These are phyloP conservation scores for Puya raimondii DNA, from an alignment of 176 grass and related monocot genomes.

Conservation along the genomic window DNA sequence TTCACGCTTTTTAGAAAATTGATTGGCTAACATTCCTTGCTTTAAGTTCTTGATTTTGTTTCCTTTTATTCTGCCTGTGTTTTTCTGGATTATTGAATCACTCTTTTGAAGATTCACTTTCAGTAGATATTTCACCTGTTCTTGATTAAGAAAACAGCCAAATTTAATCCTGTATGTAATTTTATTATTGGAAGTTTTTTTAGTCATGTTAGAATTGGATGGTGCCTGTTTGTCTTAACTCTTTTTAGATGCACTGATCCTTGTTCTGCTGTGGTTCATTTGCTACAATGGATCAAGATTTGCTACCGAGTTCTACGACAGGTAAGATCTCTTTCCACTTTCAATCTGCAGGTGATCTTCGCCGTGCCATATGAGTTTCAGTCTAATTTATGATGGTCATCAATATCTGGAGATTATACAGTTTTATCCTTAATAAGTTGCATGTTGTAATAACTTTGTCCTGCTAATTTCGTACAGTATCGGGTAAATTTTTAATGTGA, in stretches of 20 bases:
- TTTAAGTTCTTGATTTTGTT: too few relatives aligned
- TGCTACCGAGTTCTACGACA: slow-evolving; percentile 40
- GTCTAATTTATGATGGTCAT: background rate
- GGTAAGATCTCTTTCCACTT: slow-evolving; percentile 24
- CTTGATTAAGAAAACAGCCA: too few relatives aligned
- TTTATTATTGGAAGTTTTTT: background rate
- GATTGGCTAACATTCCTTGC: too few relatives aligned
- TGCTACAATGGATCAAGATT: slow-evolving; percentile 22
- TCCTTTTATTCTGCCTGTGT: too few relatives aligned
- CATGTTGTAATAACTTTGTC: too few relatives aligned
- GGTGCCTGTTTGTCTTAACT: slow-evolving; percentile 21
- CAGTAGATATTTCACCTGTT: too few relatives aligned
- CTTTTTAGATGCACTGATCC: slow-evolving; percentile 37
- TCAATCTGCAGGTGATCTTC: background rate
- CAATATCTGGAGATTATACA: background rate
- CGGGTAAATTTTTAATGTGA: too few relatives aligned
- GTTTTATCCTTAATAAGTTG: too few relatives aligned
- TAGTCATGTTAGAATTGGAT: slow-evolving; percentile 9
- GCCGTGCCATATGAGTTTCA: slow-evolving; percentile 3
- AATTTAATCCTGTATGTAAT: background rate
- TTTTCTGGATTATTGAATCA: too few relatives aligned
- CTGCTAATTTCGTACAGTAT: too few relatives aligned
- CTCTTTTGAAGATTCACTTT: too few relatives aligned
- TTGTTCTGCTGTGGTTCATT: slow-evolving; percentile 55
- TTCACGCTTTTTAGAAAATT: too few relatives aligned